A percentile compares a stretch with the other conserved stretches of the same genome.
Evolutionary conservation across 345 rosid genomes (phyloP).

Genomic region (Hibiscus syriacus): DNA sequence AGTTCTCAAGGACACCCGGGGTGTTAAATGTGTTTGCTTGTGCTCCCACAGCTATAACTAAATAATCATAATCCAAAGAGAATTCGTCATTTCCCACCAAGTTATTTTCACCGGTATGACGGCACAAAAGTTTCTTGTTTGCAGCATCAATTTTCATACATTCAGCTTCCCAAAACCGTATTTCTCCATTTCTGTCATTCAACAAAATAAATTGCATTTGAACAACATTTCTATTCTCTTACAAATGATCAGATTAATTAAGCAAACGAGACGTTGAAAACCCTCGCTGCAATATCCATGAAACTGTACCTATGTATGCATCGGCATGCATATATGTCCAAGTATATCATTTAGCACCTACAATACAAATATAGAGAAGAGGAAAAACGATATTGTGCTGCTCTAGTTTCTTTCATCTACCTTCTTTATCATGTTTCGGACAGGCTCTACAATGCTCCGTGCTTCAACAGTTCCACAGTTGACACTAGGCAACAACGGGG

Average conservation of each 20-base stretch:
- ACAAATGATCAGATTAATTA: not conserved
- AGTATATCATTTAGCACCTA: not conserved
- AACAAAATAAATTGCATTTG: not conserved
- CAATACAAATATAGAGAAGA: not conserved
- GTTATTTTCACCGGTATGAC: conserved; percentile 42
- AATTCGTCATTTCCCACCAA: conserved; percentile 52
- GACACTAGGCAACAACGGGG: conserved; percentile 90
- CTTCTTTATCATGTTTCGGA: conserved; percentile 81
- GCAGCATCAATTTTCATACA: conserved; percentile 72
- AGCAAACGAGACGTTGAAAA: not conserved
- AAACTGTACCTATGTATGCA: not conserved
- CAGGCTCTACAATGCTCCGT: conserved; percentile 87
- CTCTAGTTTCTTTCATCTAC: conserved; percentile 27
- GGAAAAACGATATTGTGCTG: not conserved
- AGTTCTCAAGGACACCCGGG: conserved; percentile 92
- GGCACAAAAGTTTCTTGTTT: conserved; percentile 53
- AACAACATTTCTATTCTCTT: not conserved
- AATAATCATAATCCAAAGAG: conserved; percentile 71
- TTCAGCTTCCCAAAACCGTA: conserved; percentile 84
- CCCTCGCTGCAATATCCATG: not conserved
- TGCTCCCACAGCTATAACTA: conserved; percentile 85
- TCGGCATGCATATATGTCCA: not conserved
- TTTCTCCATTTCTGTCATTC: conserved; percentile 57
- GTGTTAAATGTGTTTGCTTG: conserved; percentile 88
- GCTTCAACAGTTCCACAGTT: conserved; percentile 98